A percentile compares a stretch with the other conserved stretches of the same genome.
These are phyloP conservation scores for Turritis glabra DNA, from an alignment of 345 rosid genomes.

Conservation along the genomic window DNA sequence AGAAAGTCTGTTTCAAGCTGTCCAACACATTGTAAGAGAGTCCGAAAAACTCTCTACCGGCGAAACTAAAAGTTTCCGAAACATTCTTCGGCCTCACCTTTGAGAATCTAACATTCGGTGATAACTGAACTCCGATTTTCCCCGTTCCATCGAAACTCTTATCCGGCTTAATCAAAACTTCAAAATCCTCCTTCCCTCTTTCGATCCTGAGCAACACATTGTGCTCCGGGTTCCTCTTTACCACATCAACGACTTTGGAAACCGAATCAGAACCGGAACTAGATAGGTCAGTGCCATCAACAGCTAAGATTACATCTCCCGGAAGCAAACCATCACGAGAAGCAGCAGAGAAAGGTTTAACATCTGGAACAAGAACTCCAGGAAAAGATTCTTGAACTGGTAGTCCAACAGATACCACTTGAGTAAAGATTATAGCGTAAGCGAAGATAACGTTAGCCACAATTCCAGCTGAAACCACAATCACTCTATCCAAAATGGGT, in stretches of 20 bases:
- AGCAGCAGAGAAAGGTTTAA: constrained; percentile 78
- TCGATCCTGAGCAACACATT: constrained; percentile 62
- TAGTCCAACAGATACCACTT: constrained; percentile 82
- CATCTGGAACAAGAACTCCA: constrained; percentile 88
- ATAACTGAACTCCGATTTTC: constrained; percentile 80
- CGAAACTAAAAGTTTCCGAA: constrained; percentile 58
- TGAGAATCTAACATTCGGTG: constrained; percentile 68
- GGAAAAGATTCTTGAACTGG: constrained; percentile 93
- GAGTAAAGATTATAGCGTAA: constrained; percentile 68
- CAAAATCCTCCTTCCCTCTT: constrained; percentile 58
- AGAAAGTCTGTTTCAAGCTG: constrained; percentile 76
- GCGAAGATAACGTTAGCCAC: constrained; percentile 88
- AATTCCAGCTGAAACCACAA: constrained; percentile 93
- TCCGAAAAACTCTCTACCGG: constrained; percentile 74
- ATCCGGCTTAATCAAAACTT: constrained; percentile 73
- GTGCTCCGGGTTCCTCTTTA: constrained; percentile 64
- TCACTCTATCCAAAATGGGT: constrained; percentile 74
- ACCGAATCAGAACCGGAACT: constrained; percentile 56
- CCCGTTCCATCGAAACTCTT: constrained; percentile 80
- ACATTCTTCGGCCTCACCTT: constrained; percentile 61
- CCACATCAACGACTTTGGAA: constrained; percentile 61
- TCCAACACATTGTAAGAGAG: constrained; percentile 73
- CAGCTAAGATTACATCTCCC: constrained; percentile 75
- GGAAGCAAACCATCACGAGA: constrained; percentile 86
- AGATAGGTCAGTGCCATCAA: constrained; percentile 58